phyloP scores from a whole-genome alignment of 768 basidiomycete genomes.

The Serendipita indica region DNA sequence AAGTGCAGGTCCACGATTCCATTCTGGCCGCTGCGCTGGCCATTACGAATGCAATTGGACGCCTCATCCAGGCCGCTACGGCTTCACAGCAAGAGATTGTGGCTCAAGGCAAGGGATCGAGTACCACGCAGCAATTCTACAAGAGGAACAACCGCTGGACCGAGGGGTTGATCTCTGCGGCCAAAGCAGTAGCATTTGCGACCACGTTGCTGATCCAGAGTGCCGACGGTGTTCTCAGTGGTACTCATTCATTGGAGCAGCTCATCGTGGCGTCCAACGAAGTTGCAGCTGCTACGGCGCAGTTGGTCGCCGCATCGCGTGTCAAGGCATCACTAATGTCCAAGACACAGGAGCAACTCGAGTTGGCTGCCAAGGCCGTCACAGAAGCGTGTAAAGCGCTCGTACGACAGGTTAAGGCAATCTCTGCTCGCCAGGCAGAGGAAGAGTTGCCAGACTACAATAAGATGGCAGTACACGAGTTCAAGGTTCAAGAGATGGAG shows the following conservation, averaged over 20 bases:
- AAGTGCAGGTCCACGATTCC: slow-evolving; percentile 94
- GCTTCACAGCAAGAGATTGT: slow-evolving; percentile 98
- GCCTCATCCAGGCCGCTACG: slow-evolving; percentile 90
- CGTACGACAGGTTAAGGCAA: slow-evolving; percentile 90
- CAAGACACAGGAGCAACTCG: slow-evolving; percentile 92
- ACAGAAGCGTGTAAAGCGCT: slow-evolving; percentile 95
- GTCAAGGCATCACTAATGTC: slow-evolving; percentile 98
- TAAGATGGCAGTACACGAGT: slow-evolving; percentile 86
- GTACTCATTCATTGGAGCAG: slow-evolving; percentile 93
- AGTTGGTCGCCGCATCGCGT: slow-evolving; percentile 94
- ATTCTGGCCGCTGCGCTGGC: slow-evolving; percentile 88
- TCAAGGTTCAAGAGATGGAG: slow-evolving; percentile 97
- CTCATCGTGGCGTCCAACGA: slow-evolving; percentile 99
- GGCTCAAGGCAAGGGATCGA: slow-evolving; percentile 84
- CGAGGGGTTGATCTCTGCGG: slow-evolving; percentile 94
- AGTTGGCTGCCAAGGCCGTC: slow-evolving; percentile 92
- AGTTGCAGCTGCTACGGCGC: slow-evolving; percentile 91
- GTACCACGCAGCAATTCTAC: slow-evolving; percentile 91
- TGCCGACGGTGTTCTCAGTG: slow-evolving; percentile 92
- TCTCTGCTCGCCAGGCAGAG: slow-evolving; percentile 67
- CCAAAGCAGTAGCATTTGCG: slow-evolving; percentile 93
- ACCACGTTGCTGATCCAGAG: slow-evolving; percentile 92
- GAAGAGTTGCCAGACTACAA: slow-evolving; percentile 77
- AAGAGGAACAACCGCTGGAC: slow-evolving; percentile 99
- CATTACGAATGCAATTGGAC: slow-evolving; percentile 88